Evolutionary conservation across 116 monocot species (phyloP).

Genomic region (Iris pallida): DNA sequence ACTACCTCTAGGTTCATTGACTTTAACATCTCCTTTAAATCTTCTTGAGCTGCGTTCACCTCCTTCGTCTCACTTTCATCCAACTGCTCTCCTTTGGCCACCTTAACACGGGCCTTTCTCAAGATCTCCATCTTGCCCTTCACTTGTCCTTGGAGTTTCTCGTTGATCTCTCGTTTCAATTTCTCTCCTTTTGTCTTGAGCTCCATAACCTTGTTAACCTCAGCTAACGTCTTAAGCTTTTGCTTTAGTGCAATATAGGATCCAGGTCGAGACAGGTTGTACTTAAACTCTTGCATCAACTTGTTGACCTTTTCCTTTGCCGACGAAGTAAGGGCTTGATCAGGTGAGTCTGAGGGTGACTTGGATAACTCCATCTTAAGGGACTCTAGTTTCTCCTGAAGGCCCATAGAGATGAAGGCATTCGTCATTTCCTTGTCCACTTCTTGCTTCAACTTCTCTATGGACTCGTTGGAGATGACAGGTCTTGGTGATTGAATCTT

Average conservation of each 20-base stretch:
- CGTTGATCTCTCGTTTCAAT: conserved; percentile 66
- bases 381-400: conserved; percentile 58
- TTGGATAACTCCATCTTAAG: conserved; percentile 60
- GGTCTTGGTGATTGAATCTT: conserved; percentile 21
- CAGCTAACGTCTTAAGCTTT: conserved; percentile 48
- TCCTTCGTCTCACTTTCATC: conserved; percentile 34
- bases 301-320: conserved; percentile 46
- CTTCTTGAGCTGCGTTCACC: conserved; percentile 32
- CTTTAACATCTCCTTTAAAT: conserved; percentile 40
- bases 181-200: conserved; percentile 36
- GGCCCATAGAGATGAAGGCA: conserved; percentile 61
- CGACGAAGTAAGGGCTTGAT: conserved; percentile 18
- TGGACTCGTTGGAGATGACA: conserved; percentile 29
- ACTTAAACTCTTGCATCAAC: conserved; percentile 57
- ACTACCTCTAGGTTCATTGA: conserved; percentile 43
- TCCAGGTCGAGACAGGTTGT: conserved; percentile 31
- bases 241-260: conserved; percentile 45
- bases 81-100: conserved; percentile 49
- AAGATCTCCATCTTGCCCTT: conserved; percentile 45
- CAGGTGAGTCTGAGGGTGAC: conserved; percentile 18
- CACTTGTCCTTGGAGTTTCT: conserved; percentile 39
- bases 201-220: conserved; percentile 36
- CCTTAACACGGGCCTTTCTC: conserved; percentile 35
- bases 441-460: conserved; percentile 47
- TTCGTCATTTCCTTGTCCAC: conserved; percentile 56